Base-by-base conservation (phyloP, 106 monocot species). In the Allium sativum region DNA sequence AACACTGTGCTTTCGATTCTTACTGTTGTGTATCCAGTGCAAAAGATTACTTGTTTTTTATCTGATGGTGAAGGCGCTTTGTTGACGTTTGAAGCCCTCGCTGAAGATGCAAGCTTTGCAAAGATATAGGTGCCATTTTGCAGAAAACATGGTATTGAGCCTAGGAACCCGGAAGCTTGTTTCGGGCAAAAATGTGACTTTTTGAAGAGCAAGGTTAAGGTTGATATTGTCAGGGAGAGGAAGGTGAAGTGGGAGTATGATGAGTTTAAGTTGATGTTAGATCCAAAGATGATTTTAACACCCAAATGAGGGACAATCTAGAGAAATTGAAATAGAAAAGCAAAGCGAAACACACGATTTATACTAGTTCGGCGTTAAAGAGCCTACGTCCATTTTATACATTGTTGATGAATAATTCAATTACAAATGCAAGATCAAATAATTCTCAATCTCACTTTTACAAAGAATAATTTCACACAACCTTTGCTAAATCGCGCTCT, bases 241-340 rank as follows among this genome's bases (percentile, higher is more conserved):
- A 84, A 80, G 74, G 88, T 98, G 21, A 98, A 98, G 74, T 61
- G 98, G 9, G 98, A 98, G 81, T 98, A 98, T 41, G 98, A 98
- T 31, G 98, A 98, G 78, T 98, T 98, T 62, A 98, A 88, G 59
- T 88, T 98, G 72, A 70, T n/a, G n/a, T n/a, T n/a, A n/a, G n/a
- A n/a, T n/a, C n/a, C n/a, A n/a, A n/a, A n/a, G n/a, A n/a, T n/a
- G n/a, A n/a, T n/a, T n/a, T n/a, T n/a, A n/a, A n/a, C n/a, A n/a
- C n/a, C n/a, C n/a, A n/a, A n/a, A n/a, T n/a, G n/a, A n/a, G n/a
- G n/a, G n/a, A n/a, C n/a, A n/a, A n/a, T n/a, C n/a, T n/a, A n/a
- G n/a, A n/a, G n/a, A n/a, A n/a, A n/a, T n/a, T n/a, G n/a, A n/a
- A n/a, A n/a, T n/a, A n/a, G n/a, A n/a, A n/a, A n/a, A n/a, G n/a